Conservation (phyloP, 352 stramenopile species). For the Globisporangium nagaii region DNA sequence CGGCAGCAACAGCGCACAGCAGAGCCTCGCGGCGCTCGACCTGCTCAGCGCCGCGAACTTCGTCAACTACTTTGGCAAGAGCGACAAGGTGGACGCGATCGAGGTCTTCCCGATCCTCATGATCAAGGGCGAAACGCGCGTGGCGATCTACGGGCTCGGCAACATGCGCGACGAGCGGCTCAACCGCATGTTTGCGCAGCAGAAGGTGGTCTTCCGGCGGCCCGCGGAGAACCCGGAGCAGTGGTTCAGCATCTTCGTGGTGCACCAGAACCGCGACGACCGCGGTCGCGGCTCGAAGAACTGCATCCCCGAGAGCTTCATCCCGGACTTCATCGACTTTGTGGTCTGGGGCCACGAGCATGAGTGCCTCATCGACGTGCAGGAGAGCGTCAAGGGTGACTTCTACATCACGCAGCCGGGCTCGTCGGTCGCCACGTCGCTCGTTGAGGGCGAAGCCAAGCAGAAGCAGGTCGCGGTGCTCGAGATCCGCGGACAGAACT, state of each 20-base stretch:
- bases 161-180: conserved; percentile 98
- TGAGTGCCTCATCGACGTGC: conserved; percentile 93
- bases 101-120: conserved; percentile 95
- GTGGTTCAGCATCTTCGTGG: conserved; percentile 98
- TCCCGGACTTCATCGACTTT: conserved; percentile 98
- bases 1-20: conserved; percentile 24
- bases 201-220: conserved; percentile 93
- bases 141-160: conserved; percentile 98
- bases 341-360: conserved; percentile 98
- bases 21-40: conserved; percentile 94
- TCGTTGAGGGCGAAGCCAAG: conserved; percentile 85
- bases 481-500: conserved; percentile 87
- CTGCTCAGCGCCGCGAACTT: conserved; percentile 93
- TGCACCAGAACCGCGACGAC: conserved; percentile 98
- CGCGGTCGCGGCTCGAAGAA: conserved; percentile 92
- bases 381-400: conserved; percentile 93
- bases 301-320: conserved; percentile 96
- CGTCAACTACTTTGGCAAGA: conserved; percentile 99
- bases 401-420: conserved; percentile 97
- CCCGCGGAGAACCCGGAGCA: conserved; percentile 63
- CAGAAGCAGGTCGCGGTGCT: conserved; percentile 87
- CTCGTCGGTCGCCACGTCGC: conserved; percentile 94
- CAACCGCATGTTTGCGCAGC: conserved; percentile 95
- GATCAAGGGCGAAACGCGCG: conserved; percentile 91
- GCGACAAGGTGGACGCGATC: conserved; percentile 90